Evolutionary conservation across 2,329 filamentous ascomycete species (phyloP), one percentile per base, ranked within the genome.

Genomic region (Diaporthe ampelina): DNA sequence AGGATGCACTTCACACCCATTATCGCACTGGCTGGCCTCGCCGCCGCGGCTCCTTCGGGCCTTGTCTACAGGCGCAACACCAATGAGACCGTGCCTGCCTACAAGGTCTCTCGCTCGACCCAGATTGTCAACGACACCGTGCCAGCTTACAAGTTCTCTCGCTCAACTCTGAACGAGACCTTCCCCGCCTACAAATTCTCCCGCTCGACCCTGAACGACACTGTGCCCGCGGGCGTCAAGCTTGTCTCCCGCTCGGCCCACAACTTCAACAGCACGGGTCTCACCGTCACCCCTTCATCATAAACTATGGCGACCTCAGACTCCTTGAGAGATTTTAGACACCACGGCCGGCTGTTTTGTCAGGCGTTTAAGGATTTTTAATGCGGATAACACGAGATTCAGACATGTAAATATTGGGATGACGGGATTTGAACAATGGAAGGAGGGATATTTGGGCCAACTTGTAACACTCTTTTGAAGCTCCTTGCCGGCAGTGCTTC

Each of bases 1-100:
- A 73, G 50, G 32, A 73, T 74, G 72, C 67, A 56, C n/a, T 48
- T 74, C 56, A 45, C 65, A 43, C 40, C 65, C 48, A 29, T 63
- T 29, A 21, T 74, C 54, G 65, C 67, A n/a, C 54, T 73, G 10
- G 72, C 72, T 24, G 65, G 65, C 65, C 65, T 74, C 15, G 72
- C 65, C 24, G 65, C 72, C 35, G 72, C 72, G 17, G 63, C 72
- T 4, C 72, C 72, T 32, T 40, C 52, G 32, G 63, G 63, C 29
- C 48, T 68, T 10, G 63, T 68, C 13, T 29, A 35, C 40, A 71
- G 57, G 21, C 50, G 21, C 68, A 17, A 13, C 48, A 24, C 29
- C 70, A 65, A 52, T 13, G 61, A 59, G 9, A 54, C 70, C 48
- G 70, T 52, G 21, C 45, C 63, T 50, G 13, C 45, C 8, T 37